Evolutionary conservation across 352 stramenopile genomes (phyloP).

Genomic region (Globisporangium recalcitrans): DNA sequence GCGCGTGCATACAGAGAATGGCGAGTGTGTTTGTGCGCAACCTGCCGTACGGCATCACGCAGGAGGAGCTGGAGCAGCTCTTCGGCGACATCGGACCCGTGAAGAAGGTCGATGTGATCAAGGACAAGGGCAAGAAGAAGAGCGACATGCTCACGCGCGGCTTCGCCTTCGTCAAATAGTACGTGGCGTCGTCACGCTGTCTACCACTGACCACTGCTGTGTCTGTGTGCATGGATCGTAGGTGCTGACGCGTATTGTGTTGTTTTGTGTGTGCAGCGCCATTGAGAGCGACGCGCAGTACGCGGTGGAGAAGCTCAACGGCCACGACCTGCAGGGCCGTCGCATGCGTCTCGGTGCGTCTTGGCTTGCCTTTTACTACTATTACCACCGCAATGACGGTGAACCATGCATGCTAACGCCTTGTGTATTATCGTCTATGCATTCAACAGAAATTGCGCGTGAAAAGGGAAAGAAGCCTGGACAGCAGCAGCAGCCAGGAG

Average conservation of each 20-base stretch:
- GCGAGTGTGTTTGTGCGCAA: conserved; percentile 84
- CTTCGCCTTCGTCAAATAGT: conserved; percentile 87
- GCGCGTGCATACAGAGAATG: conserved; percentile 16
- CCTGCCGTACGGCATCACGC: conserved; percentile 79
- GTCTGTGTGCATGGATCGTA: too few species aligned
- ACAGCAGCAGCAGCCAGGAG: conserved; percentile 13
- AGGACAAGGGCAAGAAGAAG: conserved; percentile 84
- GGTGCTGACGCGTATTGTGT: conserved; percentile 2
- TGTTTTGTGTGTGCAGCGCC: conserved; percentile 32
- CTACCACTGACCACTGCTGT: too few species aligned
- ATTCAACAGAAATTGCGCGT: conserved; percentile 52
- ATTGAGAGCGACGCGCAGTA: conserved; percentile 63
- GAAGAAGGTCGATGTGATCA: conserved; percentile 87
- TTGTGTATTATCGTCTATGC: not conserved
- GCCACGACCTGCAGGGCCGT: conserved; percentile 67
- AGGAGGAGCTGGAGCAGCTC: conserved; percentile 79
- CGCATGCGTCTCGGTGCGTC: conserved; percentile 76
- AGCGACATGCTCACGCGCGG: conserved; percentile 73
- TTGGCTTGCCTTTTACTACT: not conserved
- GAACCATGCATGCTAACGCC: not conserved
- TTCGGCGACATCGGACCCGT: conserved; percentile 80
- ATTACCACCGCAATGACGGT: not conserved
- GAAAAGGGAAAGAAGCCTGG: conserved; percentile 49
- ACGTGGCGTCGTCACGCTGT: conserved; percentile 32
- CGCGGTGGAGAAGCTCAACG: conserved; percentile 73